Percentiles rank a stretch among this genome's conserved stretches.
Evolutionary conservation across 2,329 filamentous ascomycete species (phyloP).

Genomic region (Canariomyces notabilis): DNA sequence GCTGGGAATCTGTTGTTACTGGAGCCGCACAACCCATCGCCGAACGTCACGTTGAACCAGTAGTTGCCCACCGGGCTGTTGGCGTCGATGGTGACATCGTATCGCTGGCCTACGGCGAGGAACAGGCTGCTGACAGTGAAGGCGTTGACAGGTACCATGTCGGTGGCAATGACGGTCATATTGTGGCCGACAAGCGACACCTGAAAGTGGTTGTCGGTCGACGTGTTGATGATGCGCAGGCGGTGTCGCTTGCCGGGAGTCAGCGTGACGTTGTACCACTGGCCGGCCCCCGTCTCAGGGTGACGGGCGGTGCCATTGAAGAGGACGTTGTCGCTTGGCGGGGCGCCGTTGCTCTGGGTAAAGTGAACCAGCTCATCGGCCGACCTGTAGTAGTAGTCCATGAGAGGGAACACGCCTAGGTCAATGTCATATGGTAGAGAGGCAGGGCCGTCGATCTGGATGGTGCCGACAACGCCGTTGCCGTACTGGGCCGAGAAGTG

Average conservation of each 20-base stretch:
- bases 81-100: slow-evolving; percentile 44
- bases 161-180: slow-evolving; percentile 47
- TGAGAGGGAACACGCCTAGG: slow-evolving; percentile 44
- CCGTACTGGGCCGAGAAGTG: slow-evolving; percentile 43
- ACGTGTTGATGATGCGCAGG: slow-evolving; percentile 48
- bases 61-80: slow-evolving; percentile 33
- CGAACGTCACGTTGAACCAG: slow-evolving; percentile 39
- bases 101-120: slow-evolving; percentile 43
- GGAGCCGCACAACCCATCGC: slow-evolving; percentile 23
- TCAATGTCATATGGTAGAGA: slow-evolving; percentile 47
- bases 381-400: slow-evolving; percentile 44
- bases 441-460: slow-evolving; percentile 44
- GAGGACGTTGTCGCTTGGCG: slow-evolving; percentile 37
- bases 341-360: slow-evolving; percentile 26
- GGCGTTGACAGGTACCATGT: slow-evolving; percentile 48
- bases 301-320: slow-evolving; percentile 41
- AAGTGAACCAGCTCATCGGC: slow-evolving; percentile 27
- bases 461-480: slow-evolving; percentile 44
- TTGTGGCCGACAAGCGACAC: slow-evolving; percentile 46
- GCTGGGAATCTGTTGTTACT: slow-evolving; percentile 27
- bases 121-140: slow-evolving; percentile 45
- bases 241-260: slow-evolving; percentile 43
- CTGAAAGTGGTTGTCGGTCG: slow-evolving; percentile 44
- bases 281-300: slow-evolving; percentile 27
- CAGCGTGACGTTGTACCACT: slow-evolving; percentile 33